Percentiles rank a stretch among this genome's conserved stretches.
phyloP scores from a whole-genome alignment of 2,329 filamentous ascomycete species.

The Mariannaea elegans region DNA sequence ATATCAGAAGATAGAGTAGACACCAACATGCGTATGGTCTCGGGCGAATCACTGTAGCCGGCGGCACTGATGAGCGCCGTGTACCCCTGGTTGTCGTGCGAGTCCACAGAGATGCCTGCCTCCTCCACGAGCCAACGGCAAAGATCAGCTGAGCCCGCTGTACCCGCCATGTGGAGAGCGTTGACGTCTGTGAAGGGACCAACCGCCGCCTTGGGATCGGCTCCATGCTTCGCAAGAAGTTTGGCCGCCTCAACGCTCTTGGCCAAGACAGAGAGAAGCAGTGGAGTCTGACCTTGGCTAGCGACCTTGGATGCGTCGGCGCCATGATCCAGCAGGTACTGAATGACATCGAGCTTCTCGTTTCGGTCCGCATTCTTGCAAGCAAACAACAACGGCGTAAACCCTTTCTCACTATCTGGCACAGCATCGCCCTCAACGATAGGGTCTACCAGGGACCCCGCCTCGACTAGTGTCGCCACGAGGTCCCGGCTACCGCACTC shows the following conservation, averaged over 20 bases:
- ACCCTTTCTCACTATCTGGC: constrained; percentile 4
- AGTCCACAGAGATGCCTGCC: neutral
- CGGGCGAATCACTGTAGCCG: constrained; percentile 6
- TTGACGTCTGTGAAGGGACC: constrained; percentile 16
- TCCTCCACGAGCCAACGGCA: constrained; percentile 12
- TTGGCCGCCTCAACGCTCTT: constrained; percentile 10
- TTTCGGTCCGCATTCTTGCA: neutral
- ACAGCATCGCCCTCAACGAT: constrained; percentile 2
- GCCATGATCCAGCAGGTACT: constrained; percentile 15
- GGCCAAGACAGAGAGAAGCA: constrained; percentile 7
- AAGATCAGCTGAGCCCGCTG: constrained; percentile 4
- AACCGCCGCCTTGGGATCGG: constrained; percentile 10
- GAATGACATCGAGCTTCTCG: constrained; percentile 5
- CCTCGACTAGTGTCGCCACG: constrained; percentile 9
- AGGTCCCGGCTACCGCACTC: neutral
- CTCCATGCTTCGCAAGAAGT: constrained; percentile 7
- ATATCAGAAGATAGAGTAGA: neutral
- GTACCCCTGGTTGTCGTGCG: constrained; percentile 3
- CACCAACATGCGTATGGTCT: constrained; percentile 5
- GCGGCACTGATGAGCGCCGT: constrained; percentile 11
- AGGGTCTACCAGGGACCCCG: constrained; percentile 8
- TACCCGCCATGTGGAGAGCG: constrained; percentile 9
- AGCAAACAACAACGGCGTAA: constrained; percentile 6
- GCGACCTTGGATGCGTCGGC: neutral
- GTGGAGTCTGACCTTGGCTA: neutral